A percentile compares a stretch with the other conserved stretches of the same genome.
Evolutionary conservation across 192 early-diverging fungal species (phyloP).

Genomic region (Hyaloraphidium curvatum): DNA sequence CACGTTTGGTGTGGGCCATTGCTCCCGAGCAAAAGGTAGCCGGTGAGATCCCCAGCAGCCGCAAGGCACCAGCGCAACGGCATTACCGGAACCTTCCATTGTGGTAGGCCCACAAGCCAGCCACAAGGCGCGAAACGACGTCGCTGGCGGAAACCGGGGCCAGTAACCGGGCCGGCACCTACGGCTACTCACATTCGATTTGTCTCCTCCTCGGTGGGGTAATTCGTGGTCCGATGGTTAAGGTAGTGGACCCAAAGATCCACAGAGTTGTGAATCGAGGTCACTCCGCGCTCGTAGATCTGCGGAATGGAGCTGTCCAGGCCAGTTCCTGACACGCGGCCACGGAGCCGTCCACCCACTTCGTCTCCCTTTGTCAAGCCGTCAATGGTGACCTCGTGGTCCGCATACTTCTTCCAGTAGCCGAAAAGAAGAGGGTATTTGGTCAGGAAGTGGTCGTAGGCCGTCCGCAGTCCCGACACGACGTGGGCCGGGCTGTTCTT

Average conservation of each 20-base stretch:
- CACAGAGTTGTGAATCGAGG: conserved; percentile 41
- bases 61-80: too few relatives aligned
- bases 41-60: too few relatives aligned
- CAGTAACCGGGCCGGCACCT: too few relatives aligned
- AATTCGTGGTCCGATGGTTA: conserved; percentile 36
- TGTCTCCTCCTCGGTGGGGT: conserved; percentile 23
- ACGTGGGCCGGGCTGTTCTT: conserved; percentile 24
- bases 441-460: conserved; percentile 42
- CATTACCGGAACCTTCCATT: too few relatives aligned
- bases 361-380: conserved; percentile 36
- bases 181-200: conserved; percentile 34
- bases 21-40: too few relatives aligned
- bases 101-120: too few relatives aligned
- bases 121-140: too few relatives aligned
- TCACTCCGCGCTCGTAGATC: conserved; percentile 53
- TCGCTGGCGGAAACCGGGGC: too few relatives aligned
- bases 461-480: conserved; percentile 22
- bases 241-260: conserved; percentile 58
- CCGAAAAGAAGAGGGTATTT: conserved; percentile 61
- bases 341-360: too few relatives aligned
- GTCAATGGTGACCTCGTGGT: conserved; percentile 28
- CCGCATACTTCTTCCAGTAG: conserved; percentile 65
- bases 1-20: too few relatives aligned
- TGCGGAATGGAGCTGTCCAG: conserved; percentile 9
- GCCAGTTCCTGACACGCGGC: background rate